Percentiles rank a stretch among this genome's conserved stretches.
These are phyloP conservation scores for Limtongozyma cylindracea DNA, from an alignment of 805 yeast species.

Conservation along the genomic window DNA sequence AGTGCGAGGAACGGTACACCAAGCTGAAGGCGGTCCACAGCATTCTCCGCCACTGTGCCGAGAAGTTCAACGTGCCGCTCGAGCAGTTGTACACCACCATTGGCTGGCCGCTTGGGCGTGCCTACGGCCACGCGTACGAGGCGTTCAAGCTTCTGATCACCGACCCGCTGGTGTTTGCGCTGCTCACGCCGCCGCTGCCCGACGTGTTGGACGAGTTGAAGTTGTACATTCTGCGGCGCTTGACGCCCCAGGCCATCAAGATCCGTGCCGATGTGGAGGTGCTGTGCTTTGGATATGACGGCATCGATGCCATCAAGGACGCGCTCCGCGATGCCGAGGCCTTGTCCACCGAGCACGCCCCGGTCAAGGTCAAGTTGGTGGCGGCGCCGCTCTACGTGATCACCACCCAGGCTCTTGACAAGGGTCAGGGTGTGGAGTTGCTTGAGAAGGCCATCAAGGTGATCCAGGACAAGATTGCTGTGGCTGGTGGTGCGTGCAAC, in stretches of 20 bases:
- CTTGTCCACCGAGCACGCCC: slow-evolving; percentile 59
- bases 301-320: slow-evolving; percentile 86
- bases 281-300: slow-evolving; percentile 91
- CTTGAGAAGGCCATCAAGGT: slow-evolving; percentile 60
- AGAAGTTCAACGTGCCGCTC: slow-evolving; percentile 71
- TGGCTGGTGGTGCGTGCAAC: slow-evolving; percentile 66
- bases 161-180: slow-evolving; percentile 71
- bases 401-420: slow-evolving; percentile 82
- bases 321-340: slow-evolving; percentile 78
- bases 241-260: slow-evolving; percentile 95
- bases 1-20: slow-evolving; percentile 93
- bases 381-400: slow-evolving; percentile 95
- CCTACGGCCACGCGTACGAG: slow-evolving; percentile 91
- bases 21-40: slow-evolving; percentile 95
- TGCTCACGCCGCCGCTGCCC: slow-evolving; percentile 38
- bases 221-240: slow-evolving; percentile 69
- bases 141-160: slow-evolving; percentile 93
- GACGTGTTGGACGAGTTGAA: slow-evolving; percentile 70
- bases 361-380: slow-evolving; percentile 80
- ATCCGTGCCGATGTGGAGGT: slow-evolving; percentile 98
- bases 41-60: slow-evolving; percentile 96
- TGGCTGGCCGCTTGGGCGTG: slow-evolving; percentile 95
- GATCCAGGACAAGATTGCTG: slow-evolving; percentile 42
- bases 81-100: slow-evolving; percentile 69
- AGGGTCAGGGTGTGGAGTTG: slow-evolving; percentile 62